phyloP scores from a whole-genome alignment of 441 rosid genomes.

The Breynia disticha region DNA sequence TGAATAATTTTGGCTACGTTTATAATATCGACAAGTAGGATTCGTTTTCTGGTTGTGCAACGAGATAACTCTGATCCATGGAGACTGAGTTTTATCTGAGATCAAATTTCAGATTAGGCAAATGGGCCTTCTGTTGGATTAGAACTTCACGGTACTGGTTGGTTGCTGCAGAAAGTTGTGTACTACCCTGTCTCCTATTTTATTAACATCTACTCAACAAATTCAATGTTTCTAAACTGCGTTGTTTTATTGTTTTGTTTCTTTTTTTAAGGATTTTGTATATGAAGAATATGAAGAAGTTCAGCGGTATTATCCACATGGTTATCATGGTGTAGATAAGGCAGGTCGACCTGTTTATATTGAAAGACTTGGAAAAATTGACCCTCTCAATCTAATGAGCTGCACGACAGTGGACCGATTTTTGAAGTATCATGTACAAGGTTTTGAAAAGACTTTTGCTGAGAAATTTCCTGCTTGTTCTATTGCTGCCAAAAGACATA shows the following conservation, averaged over 20 bases:
- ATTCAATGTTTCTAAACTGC: slow-evolving; percentile 7
- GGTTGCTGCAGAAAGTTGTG: slow-evolving; percentile 11
- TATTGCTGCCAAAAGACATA: slow-evolving; percentile 70
- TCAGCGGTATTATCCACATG: slow-evolving; percentile 75
- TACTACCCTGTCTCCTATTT: background rate
- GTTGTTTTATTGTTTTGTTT: slow-evolving; percentile 9
- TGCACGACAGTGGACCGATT: slow-evolving; percentile 75
- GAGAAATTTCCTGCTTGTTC: slow-evolving; percentile 94
- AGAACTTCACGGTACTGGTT: background rate
- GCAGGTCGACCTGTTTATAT: slow-evolving; percentile 80
- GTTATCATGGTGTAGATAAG: slow-evolving; percentile 93
- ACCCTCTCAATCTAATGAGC: slow-evolving; percentile 61
- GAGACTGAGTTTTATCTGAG: slow-evolving; percentile 3
- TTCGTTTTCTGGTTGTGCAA: slow-evolving; percentile 2
- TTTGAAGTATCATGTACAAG: slow-evolving; percentile 81
- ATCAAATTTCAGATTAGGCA: slow-evolving; percentile 1
- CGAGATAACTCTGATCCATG: slow-evolving; percentile 9
- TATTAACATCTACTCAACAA: background rate
- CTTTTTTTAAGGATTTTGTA: slow-evolving; percentile 61
- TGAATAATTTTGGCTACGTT: slow-evolving; percentile 6
- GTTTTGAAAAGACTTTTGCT: slow-evolving; percentile 75
- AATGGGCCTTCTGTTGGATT: slow-evolving; percentile 4
- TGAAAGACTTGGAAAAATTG: slow-evolving; percentile 70
- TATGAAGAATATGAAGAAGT: slow-evolving; percentile 73
- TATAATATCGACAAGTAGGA: background rate